Evolutionary conservation across 768 basidiomycete genomes (phyloP).

Genomic region (Russula sp.): DNA sequence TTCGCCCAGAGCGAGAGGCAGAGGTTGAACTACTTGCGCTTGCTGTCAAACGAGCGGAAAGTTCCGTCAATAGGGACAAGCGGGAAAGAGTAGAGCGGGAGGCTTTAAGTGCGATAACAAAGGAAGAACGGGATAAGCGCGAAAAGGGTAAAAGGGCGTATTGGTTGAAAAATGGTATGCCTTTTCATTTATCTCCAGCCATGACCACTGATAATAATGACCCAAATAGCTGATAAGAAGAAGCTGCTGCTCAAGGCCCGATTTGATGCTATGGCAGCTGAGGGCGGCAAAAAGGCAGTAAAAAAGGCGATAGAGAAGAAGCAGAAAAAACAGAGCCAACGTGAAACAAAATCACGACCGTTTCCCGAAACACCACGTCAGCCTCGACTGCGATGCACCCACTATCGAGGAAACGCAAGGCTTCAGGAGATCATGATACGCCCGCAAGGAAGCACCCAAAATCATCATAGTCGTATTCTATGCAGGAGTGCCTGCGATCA

Average conservation of each 20-base stretch:
- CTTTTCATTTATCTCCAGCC: background rate
- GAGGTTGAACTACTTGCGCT: slow-evolving; percentile 70
- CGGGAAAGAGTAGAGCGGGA: slow-evolving; percentile 68
- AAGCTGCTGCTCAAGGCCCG: slow-evolving; percentile 68
- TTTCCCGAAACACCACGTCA: slow-evolving; percentile 39
- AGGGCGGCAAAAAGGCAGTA: slow-evolving; percentile 77
- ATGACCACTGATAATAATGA: slow-evolving; percentile 19
- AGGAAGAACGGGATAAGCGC: slow-evolving; percentile 61
- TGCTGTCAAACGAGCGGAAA: slow-evolving; percentile 75
- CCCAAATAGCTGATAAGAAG: slow-evolving; percentile 67
- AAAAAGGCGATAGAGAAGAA: slow-evolving; percentile 88
- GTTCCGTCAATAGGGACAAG: slow-evolving; percentile 67
- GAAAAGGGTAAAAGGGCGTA: slow-evolving; percentile 76
- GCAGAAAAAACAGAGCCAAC: slow-evolving; percentile 80
- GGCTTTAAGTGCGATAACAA: slow-evolving; percentile 49
- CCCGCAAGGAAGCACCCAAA: slow-evolving; percentile 31
- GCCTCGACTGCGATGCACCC: slow-evolving; percentile 8
- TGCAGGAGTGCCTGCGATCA: background rate
- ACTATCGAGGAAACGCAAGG: slow-evolving; percentile 20
- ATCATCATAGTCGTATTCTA: slow-evolving; percentile 15
- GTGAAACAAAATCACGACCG: slow-evolving; percentile 85
- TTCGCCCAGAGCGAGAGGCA: slow-evolving; percentile 56
- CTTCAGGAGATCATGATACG: slow-evolving; percentile 16
- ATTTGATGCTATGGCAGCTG: slow-evolving; percentile 71
- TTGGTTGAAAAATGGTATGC: slow-evolving; percentile 81